Conservation (phyloP, 345 rosid genomes). For the Salix koriyanagi region DNA sequence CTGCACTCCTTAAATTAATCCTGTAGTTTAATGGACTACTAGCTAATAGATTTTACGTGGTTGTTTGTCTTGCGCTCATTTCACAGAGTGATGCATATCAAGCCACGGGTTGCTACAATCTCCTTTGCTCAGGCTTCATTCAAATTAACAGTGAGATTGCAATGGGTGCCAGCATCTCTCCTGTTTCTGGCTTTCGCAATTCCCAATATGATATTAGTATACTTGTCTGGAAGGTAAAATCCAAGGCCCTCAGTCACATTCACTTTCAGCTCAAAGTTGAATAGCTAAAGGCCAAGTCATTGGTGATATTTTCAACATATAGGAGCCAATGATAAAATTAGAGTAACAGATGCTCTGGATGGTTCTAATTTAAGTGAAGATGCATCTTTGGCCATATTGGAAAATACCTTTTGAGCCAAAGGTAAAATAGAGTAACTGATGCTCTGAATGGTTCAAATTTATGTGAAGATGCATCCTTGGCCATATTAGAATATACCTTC, state of each 20-base stretch:
- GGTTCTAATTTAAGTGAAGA: not conserved
- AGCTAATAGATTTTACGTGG: not conserved
- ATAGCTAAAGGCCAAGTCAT: not conserved
- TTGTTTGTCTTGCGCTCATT: not conserved
- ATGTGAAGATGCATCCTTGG: not conserved
- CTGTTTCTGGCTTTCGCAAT: conserved; percentile 55
- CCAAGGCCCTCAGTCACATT: not conserved
- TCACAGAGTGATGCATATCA: conserved; percentile 91
- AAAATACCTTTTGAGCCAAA: too few species aligned
- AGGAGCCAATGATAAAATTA: not conserved
- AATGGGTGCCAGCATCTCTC: conserved; percentile 99
- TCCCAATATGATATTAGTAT: conserved; percentile 84
- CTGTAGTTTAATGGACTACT: not conserved
- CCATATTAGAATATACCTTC: not conserved
- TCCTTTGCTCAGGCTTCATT: conserved; percentile 85
- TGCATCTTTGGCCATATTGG: not conserved
- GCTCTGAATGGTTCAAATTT: not conserved
- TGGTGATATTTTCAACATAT: not conserved
- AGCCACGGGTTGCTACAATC: conserved; percentile 98
- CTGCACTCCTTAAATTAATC: not conserved
- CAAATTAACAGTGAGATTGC: conserved; percentile 93
- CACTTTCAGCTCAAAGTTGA: not conserved
- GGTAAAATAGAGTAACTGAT: too few species aligned
- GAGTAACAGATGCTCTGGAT: too few species aligned
- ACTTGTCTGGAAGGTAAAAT: conserved; percentile 88